Base-by-base conservation (phyloP, 2,329 filamentous ascomycete genomes). In the Claviceps citrina region DNA sequence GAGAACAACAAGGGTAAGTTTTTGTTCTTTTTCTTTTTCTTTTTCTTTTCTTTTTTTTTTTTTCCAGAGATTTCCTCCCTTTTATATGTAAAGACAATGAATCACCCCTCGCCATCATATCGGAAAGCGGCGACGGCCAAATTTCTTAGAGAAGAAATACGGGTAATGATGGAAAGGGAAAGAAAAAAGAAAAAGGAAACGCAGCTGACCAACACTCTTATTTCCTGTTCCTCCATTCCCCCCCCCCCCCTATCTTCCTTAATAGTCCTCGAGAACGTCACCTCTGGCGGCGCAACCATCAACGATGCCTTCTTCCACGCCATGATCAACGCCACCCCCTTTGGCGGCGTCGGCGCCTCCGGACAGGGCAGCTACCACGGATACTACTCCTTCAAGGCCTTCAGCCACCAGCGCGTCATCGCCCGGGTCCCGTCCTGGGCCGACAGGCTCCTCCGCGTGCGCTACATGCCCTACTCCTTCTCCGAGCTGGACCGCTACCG, bases 1-100 rank as follows among this genome's bases (percentile, higher is more conserved):
- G 89, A 95, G 56, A 83, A 80, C 34, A 68, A 81, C 24, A 81
- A 81, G 56, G 67, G 81, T 84, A 65, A 51, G 68, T 41, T 7
- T 25, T 7, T n/a, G n/a, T n/a, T n/a, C n/a, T n/a, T n/a, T n/a
- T n/a, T n/a, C n/a, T n/a, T n/a, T n/a, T n/a, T n/a, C n/a, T n/a
- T n/a, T n/a, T n/a, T n/a, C n/a, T n/a, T n/a, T n/a, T n/a, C n/a
- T n/a, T n/a, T n/a, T n/a, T n/a, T n/a, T n/a, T n/a, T n/a, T n/a
- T n/a, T n/a, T n/a, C n/a, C n/a, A n/a, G n/a, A n/a, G n/a, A n/a
- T n/a, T 27, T 26, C 26, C 26, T 10, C 54, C 19, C 7, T 30
- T 22, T n/a, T n/a, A n/a, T n/a, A n/a, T n/a, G n/a, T n/a, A n/a
- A n/a, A n/a, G n/a, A n/a, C n/a, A n/a, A n/a, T n/a, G n/a, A n/a